Evolutionary conservation across 805 yeast species (phyloP).

Genomic region (Yamadazyma akitaensis): DNA sequence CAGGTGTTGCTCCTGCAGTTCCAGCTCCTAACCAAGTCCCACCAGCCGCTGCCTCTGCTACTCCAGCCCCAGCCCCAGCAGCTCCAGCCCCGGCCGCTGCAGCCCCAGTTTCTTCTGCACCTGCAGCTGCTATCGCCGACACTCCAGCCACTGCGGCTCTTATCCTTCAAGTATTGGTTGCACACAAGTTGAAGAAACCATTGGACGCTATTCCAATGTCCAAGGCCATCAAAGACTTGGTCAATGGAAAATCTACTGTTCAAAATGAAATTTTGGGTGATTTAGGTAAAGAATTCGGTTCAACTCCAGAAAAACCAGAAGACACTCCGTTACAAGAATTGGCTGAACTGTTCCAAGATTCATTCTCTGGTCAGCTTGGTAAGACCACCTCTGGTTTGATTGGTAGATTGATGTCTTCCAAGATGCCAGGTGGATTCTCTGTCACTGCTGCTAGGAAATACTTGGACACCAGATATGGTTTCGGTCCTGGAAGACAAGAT

Average conservation of each 20-base stretch:
- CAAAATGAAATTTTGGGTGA: conserved; percentile 99
- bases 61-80: conserved; percentile 56
- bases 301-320: conserved; percentile 98
- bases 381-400: conserved; percentile 87
- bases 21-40: conserved; percentile 57
- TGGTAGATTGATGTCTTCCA: conserved; percentile 89
- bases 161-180: conserved; percentile 84
- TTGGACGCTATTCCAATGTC: conserved; percentile 80
- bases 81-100: conserved; percentile 38
- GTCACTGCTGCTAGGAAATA: conserved; percentile 89
- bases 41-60: conserved; percentile 50
- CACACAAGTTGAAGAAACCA: conserved; percentile 92
- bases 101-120: conserved; percentile 70
- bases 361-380: conserved; percentile 86
- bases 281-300: conserved; percentile 95
- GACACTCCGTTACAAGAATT: conserved; percentile 95
- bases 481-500: conserved; percentile 93
- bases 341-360: conserved; percentile 92
- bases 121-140: conserved; percentile 82
- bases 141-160: conserved; percentile 84
- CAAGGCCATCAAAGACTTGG: conserved; percentile 94
- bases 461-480: conserved; percentile 88
- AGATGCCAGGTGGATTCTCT: conserved; percentile 99
- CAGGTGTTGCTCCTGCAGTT: conserved; percentile 36
- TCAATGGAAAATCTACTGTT: conserved; percentile 97